Percentiles rank a stretch among this genome's conserved stretches.
phyloP scores from a whole-genome alignment of 2,329 filamentous ascomycete species.

The Cytospora mali region DNA sequence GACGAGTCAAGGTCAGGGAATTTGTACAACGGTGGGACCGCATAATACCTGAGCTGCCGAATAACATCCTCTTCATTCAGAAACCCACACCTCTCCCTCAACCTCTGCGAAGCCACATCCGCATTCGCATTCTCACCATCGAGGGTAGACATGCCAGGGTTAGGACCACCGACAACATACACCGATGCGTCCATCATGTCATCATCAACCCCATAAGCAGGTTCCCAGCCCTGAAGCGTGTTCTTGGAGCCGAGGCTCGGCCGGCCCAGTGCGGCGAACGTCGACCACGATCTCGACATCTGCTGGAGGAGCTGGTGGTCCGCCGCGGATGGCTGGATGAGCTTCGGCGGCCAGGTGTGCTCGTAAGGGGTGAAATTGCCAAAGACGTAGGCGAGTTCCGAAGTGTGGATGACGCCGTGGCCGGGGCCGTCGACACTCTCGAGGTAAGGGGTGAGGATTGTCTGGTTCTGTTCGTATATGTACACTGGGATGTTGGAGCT shows the following conservation, averaged over 20 bases:
- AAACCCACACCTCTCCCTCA: slow-evolving; percentile 9
- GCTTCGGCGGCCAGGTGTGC: neutral
- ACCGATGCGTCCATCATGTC: slow-evolving; percentile 5
- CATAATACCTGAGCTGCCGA: slow-evolving; percentile 1
- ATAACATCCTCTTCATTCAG: slow-evolving; percentile 7
- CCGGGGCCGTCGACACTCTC: neutral
- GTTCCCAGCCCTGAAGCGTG: slow-evolving; percentile 1
- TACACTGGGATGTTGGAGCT: slow-evolving; percentile 5
- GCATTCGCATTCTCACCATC: neutral
- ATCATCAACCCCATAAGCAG: neutral
- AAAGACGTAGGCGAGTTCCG: slow-evolving; percentile 8
- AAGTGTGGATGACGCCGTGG: slow-evolving; percentile 8
- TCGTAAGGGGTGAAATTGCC: slow-evolving; percentile 12
- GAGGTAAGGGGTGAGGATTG: slow-evolving; percentile 8
- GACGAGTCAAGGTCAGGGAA: neutral
- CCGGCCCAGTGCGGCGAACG: slow-evolving; percentile 1
- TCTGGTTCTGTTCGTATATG: slow-evolving; percentile 10
- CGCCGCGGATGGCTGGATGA: neutral
- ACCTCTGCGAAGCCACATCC: slow-evolving; percentile 7
- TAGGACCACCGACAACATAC: slow-evolving; percentile 5
- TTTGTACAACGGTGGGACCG: neutral
- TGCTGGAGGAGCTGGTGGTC: slow-evolving; percentile 1
- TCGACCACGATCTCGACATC: slow-evolving; percentile 9
- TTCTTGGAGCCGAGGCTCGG: neutral
- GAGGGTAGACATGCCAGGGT: slow-evolving; percentile 2